Percentiles rank a stretch among this genome's conserved stretches.
Conservation (phyloP, 768 basidiomycete species). For the Suillus luteus region DNA sequence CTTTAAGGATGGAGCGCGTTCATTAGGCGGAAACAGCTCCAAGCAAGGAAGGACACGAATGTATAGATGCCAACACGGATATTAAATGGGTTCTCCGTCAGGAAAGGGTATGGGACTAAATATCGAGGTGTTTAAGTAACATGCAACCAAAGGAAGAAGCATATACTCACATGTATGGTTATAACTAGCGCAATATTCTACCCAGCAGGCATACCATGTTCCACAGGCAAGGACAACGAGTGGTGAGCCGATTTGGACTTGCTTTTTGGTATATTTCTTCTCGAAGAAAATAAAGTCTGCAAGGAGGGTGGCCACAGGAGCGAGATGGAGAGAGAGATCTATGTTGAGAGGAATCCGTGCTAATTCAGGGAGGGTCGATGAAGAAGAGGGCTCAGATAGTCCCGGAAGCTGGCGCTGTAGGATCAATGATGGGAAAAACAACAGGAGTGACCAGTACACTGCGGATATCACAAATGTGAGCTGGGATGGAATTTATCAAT, state of each 20-base stretch:
- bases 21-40: slow-evolving; percentile 55
- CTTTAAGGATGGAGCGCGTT: slow-evolving; percentile 56
- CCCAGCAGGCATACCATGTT: slow-evolving; percentile 60
- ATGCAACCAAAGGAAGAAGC: not conserved
- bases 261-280: slow-evolving; percentile 44
- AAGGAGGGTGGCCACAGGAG: slow-evolving; percentile 57
- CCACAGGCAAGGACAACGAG: slow-evolving; percentile 26
- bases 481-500: slow-evolving; percentile 25
- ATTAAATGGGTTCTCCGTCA: slow-evolving; percentile 57
- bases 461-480: slow-evolving; percentile 48
- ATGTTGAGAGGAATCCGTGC: slow-evolving; percentile 50
- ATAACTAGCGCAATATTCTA: slow-evolving; percentile 63
- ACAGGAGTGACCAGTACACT: slow-evolving; percentile 72
- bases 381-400: slow-evolving; percentile 2
- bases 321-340: slow-evolving; percentile 68
- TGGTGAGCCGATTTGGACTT: slow-evolving; percentile 22
- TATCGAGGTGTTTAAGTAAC: slow-evolving; percentile 10
- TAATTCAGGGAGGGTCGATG: slow-evolving; percentile 17
- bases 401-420: slow-evolving; percentile 28
- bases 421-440: slow-evolving; percentile 60
- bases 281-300: slow-evolving; percentile 73
- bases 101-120: slow-evolving; percentile 82
- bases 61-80: slow-evolving; percentile 63
- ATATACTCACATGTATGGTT: slow-evolving; percentile 62
- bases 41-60: slow-evolving; percentile 50